Evolutionary conservation across 202 grass and related monocot species (phyloP).

Genomic region (Schoenoplectus triqueter): DNA sequence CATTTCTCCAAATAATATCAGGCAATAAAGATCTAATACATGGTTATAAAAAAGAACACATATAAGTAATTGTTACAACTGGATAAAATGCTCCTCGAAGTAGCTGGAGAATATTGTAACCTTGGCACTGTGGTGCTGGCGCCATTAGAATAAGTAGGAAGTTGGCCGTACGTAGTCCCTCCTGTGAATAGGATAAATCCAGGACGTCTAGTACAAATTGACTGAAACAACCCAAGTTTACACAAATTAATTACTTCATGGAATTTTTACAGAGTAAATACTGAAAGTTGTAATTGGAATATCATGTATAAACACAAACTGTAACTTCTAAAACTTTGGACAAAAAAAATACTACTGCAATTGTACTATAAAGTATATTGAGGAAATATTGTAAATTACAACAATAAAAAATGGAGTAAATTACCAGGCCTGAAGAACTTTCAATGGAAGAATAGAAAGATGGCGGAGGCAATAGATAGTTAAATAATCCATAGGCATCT

Average conservation of each 20-base stretch:
- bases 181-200: conserved; percentile 94
- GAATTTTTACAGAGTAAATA: conserved; percentile 23
- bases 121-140: conserved; percentile 47
- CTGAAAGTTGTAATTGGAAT: conserved; percentile 32
- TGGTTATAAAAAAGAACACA: conserved; percentile 23
- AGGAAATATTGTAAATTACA: conserved; percentile 11
- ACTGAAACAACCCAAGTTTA: conserved; percentile 56
- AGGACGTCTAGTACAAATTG: conserved; percentile 78
- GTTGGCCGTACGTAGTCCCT: conserved; percentile 85
- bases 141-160: conserved; percentile 73
- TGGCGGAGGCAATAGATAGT: conserved; percentile 80
- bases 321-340: background rate
- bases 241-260: conserved; percentile 21
- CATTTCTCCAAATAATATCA: conserved; percentile 81
- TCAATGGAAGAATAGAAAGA: conserved; percentile 92
- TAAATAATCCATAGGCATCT: conserved; percentile 88
- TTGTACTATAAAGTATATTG: background rate
- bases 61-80: conserved; percentile 17
- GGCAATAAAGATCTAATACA: conserved; percentile 61
- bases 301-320: conserved; percentile 17
- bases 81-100: background rate
- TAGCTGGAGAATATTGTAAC: conserved; percentile 41
- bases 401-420: conserved; percentile 21
- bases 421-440: conserved; percentile 72
- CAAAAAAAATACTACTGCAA: conserved; percentile 15